Evolutionary conservation across 768 basidiomycete genomes (phyloP), one percentile per base, ranked within the genome.

Genomic region (Pleurotus cornucopiae): DNA sequence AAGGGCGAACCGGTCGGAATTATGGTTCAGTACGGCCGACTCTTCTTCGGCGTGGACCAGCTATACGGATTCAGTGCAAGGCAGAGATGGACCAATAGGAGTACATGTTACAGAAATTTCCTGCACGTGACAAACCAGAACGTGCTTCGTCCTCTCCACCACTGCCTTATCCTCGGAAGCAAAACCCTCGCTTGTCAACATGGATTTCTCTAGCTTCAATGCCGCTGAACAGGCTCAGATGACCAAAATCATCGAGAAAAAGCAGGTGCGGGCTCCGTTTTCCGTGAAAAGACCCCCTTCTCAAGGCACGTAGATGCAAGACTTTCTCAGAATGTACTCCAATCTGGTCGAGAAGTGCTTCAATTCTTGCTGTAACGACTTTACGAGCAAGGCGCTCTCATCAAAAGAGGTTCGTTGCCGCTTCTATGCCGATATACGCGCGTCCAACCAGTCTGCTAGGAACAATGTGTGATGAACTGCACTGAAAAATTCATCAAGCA

Each of bases 401-500:
- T 86, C 87, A 26, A 97, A 97, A 79, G 96, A 98, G 86, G 95
- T 90, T 38, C 57, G 66, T 34, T 3, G 21, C 21, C 11, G 26
- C 12, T 14, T 21, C 21, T 6, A 49, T 57, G 55, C 30, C 20
- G 53, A 12, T 49, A 41, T 30, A 13, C 46, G 46, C 18, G 30
- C 44, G 3, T 54, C 51, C 46, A 52, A 54, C 39, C 37, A 20
- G 20, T 45, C 49, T 57, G 55, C 18, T 65, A 98, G 94, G 89
- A 90, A 64, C 81, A 84, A 61, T 99, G 96, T 68, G 84, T 96
- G 46, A 78, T 84, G 71, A 93, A 95, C 75, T 99, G 96, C 75
- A 82, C 94, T 18, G 96, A 98, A 78, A 99, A 98, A 73, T 98
- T 97, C 77, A 74, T 98, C 66, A 97, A 97, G 69, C 93, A 97